Base-by-base conservation (phyloP, 805 yeast species). In the Peterozyma toletana region DNA sequence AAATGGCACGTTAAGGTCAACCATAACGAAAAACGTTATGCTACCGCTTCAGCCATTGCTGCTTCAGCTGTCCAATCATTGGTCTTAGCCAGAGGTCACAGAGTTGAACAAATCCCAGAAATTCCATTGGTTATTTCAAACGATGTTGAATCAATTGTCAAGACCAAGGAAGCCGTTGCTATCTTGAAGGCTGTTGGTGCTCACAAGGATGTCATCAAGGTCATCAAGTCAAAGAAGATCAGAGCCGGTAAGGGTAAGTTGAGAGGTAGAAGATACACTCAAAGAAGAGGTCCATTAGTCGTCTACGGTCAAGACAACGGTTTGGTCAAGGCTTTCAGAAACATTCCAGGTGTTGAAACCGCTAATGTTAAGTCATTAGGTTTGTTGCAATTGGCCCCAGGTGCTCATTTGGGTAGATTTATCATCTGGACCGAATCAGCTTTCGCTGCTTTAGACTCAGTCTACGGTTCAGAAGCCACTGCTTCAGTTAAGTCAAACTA, bases 221-320 rank as follows among this genome's bases (percentile, higher is more conserved):
- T 91, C 67, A 78, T 91, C 80, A 88, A 87, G 77, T 91, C 98
- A 74, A 90, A 87, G 89, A 93, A 89, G 77, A 71, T 90, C 77
- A 89, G 99, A 79, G 97, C 99, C 63, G 99, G 99, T 83, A 88
- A 91, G 83, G 99, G 99, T 86, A 93, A 93, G 80, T 77, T 88
- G 78, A 89, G 99, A 84, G 95, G 95, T 79, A 89, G 99, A 81
- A 90, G 99, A 81, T 86, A 80, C 85, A 87, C 96, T 65, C 99
- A 93, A 80, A 90, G 98, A 83, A 87, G 93, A 75, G 99, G 99
- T 73, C 99, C 99, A 69, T 86, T 93, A 69, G 95, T 93, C 60
- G 96, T 93, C 75, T 93, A 90, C 88, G 83, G 87, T 67, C 78
- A 90, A 77, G 97, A 95, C 84, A 86, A 90, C 70, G 98, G 98